Evolutionary conservation across 768 basidiomycete genomes (phyloP).

Genomic region (Gyrodon lividus): DNA sequence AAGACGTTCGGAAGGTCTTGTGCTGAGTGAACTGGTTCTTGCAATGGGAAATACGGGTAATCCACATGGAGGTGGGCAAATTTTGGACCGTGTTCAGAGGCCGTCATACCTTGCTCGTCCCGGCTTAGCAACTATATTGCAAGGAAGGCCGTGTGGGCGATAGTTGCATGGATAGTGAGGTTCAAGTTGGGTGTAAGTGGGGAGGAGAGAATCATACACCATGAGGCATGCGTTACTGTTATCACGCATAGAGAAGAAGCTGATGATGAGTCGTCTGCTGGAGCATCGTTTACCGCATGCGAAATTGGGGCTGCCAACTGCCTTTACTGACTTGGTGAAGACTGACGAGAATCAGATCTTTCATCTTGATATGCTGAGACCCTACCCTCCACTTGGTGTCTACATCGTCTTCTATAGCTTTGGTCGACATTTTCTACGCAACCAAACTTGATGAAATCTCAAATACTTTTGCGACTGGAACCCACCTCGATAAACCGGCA

Average conservation of each 20-base stretch:
- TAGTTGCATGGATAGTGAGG: no score
- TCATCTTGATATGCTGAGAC: slow-evolving; percentile 49
- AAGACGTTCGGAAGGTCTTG: neutral
- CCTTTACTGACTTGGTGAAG: slow-evolving; percentile 79
- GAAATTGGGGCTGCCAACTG: slow-evolving; percentile 73
- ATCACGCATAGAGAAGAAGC: no score
- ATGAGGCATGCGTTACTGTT: no score
- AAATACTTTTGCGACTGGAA: neutral
- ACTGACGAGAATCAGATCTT: slow-evolving; percentile 68
- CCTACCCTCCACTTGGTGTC: slow-evolving; percentile 60
- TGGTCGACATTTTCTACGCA: slow-evolving; percentile 48
- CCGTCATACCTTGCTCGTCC: no score
- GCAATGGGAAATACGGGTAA: no score
- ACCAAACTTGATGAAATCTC: neutral
- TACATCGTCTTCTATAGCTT: slow-evolving; percentile 53
- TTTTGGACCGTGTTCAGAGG: neutral
- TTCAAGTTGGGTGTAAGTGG: no score
- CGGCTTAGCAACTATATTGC: no score
- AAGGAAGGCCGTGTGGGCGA: no score
- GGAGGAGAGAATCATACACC: no score
- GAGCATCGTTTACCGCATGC: slow-evolving; percentile 32
- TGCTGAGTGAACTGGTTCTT: neutral
- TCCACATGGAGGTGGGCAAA: neutral
- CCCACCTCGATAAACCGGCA: slow-evolving; percentile 61
- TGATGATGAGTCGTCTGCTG: neutral